Percentiles rank a stretch among this genome's conserved stretches.
phyloP scores from a whole-genome alignment of 2,329 filamentous ascomycete genomes.

The Claviceps citrina region DNA sequence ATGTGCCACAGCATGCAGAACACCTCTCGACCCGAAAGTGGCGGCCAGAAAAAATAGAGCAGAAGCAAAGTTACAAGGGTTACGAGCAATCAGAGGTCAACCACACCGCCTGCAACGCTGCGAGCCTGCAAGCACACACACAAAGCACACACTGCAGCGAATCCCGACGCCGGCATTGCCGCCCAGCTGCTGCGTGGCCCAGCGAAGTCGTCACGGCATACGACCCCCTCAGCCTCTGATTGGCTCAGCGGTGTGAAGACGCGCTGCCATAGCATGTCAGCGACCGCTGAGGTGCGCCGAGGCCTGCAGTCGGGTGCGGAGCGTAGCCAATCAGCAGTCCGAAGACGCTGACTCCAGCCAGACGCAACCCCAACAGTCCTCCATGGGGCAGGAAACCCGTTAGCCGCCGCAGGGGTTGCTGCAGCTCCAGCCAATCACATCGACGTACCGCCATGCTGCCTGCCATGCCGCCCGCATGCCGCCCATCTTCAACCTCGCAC shows the following conservation, averaged over 20 bases:
- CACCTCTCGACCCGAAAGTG: too few species aligned
- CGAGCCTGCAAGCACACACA: not conserved
- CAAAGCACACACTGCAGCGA: constrained; percentile 9
- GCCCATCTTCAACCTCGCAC: constrained; percentile 1
- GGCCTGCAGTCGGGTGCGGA: too few species aligned
- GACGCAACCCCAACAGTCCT: too few species aligned
- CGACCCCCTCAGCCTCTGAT: constrained; percentile 22
- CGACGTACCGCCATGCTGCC: not conserved
- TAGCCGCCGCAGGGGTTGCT: constrained; percentile 3
- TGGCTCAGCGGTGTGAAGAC: constrained; percentile 14
- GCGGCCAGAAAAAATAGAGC: not conserved
- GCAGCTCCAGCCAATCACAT: constrained; percentile 2
- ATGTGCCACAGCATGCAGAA: too few species aligned
- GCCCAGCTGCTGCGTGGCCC: constrained; percentile 23
- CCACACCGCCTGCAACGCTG: not conserved
- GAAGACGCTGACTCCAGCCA: not conserved
- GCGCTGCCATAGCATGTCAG: too few species aligned
- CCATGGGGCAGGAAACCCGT: not conserved
- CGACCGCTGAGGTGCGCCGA: too few species aligned
- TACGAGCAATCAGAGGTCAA: not conserved
- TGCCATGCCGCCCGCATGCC: too few species aligned
- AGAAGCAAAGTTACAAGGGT: not conserved
- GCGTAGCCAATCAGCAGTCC: constrained; percentile 1
- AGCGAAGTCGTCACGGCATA: constrained; percentile 20
- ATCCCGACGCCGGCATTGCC: constrained; percentile 25